These are phyloP conservation scores for Daedaleopsis nitida DNA, from an alignment of 768 basidiomycete species.

Conservation along the genomic window DNA sequence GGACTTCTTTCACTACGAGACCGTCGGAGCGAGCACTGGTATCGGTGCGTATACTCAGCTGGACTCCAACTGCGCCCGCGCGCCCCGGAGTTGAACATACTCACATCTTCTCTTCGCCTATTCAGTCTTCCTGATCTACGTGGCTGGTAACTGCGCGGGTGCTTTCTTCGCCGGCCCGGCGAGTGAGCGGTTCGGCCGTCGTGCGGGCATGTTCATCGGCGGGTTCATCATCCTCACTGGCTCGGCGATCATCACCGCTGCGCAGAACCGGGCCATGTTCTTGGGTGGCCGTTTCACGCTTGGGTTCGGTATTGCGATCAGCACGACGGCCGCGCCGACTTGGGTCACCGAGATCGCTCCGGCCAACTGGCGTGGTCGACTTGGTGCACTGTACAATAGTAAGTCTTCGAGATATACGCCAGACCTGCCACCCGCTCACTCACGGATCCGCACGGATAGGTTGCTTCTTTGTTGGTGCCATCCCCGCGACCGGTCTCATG, in stretches of 20 bases:
- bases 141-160: neutral
- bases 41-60: neutral
- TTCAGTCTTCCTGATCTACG: constrained; percentile 3
- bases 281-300: neutral
- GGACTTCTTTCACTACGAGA: constrained; percentile 1
- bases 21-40: neutral
- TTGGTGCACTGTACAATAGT: constrained; percentile 4
- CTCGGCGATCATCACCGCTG: neutral
- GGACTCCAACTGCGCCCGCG: neutral
- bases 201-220: constrained; percentile 1
- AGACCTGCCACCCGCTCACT: neutral
- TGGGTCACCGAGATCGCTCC: constrained; percentile 8
- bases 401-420: neutral
- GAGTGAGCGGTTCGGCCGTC: constrained; percentile 1
- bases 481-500: constrained; percentile 6
- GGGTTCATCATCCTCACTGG: neutral
- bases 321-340: constrained; percentile 7
- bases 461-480: constrained; percentile 3
- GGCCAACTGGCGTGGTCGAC: constrained; percentile 1
- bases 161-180: neutral
- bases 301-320: neutral
- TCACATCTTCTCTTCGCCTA: neutral
- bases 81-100: neutral
- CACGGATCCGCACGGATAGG: neutral
- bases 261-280: constrained; percentile 3